Evolutionary conservation across 768 basidiomycete genomes (phyloP), one percentile per base, ranked within the genome.

Genomic region (Boletus barrowsii): DNA sequence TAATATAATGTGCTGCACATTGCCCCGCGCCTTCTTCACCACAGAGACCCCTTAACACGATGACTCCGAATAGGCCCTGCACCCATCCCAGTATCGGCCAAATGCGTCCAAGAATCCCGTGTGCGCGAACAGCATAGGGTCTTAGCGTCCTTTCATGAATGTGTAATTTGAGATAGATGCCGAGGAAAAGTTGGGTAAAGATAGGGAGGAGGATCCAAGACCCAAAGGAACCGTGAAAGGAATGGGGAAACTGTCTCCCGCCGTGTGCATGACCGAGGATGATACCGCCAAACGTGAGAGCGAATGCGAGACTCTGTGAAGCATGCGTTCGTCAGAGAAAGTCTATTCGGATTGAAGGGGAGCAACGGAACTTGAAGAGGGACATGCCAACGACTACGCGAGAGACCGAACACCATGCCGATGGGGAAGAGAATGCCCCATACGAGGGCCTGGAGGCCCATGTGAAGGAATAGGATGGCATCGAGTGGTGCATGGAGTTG

Each of bases 111-210:
- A 97, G 71, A n/a, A 90, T 61, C 0, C 90, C 87, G 60, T 96
- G 94, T 1, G 74, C 73, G 4, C 73, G 68, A 5, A 92, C 88
- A 0, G 85, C 84, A 64, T 78, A 88, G 1, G 87, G 88, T 39
- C 94, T 79, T 10, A 86, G 57, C 2, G 84, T 82, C 55, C 78
- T 77, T 70, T 96, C 91, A 57, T 94, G 79, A 26, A 97, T 86
- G 68, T 97, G 95, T 8, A 95, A 74, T 72, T 96, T 97, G 61
- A 98, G 85, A 72, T 96, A 98, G 42, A 92, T 80, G 5, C 95
- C 95, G 45, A 93, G 74, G 22, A 68, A 61, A 11, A 89, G 74
- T 72, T 97, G 94, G 2, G 75, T 59, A 14, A 79, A 60, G 37
- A 94, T 82, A 15, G 90, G 84, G 36, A 83, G 46, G 59, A 89